Evolutionary conservation across 2,329 filamentous ascomycete genomes (phyloP).

Genomic region (Penicillium sp.): DNA sequence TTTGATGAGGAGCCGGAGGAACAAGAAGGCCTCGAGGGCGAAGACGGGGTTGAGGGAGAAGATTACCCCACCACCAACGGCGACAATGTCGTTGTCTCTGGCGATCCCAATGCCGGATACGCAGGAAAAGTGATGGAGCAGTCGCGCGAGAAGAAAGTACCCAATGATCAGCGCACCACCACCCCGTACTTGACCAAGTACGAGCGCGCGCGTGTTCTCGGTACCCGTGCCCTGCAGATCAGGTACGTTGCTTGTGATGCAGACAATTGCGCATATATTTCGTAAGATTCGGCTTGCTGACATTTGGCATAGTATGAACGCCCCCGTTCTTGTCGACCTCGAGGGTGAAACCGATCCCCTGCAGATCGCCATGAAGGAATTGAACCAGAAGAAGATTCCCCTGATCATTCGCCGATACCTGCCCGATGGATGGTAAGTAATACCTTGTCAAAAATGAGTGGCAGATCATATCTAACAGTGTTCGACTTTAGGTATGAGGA

Average conservation of each 20-base stretch:
- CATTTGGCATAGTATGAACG: conserved; percentile 73
- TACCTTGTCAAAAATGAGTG: not conserved
- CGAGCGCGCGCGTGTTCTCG: conserved; percentile 88
- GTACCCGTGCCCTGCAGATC: conserved; percentile 91
- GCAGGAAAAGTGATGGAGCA: conserved; percentile 57
- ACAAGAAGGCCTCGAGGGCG: conserved; percentile 55
- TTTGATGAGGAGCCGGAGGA: conserved; percentile 67
- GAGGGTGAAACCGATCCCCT: conserved; percentile 97
- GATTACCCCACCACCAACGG: conserved; percentile 40
- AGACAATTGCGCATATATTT: conserved; percentile 81
- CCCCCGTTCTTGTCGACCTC: conserved; percentile 90
- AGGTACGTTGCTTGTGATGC: conserved; percentile 62
- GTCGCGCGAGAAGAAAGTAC: conserved; percentile 78
- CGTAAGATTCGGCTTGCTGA: conserved; percentile 23
- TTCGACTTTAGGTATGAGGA: conserved; percentile 78
- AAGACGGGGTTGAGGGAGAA: conserved; percentile 54
- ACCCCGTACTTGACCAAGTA: conserved; percentile 99
- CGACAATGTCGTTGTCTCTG: conserved; percentile 46
- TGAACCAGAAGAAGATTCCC: conserved; percentile 98
- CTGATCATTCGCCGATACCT: conserved; percentile 92
- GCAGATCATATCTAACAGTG: conserved; percentile 14
- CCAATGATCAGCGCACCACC: conserved; percentile 81
- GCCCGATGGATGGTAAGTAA: conserved; percentile 87
- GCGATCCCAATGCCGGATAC: conserved; percentile 53
- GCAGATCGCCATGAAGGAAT: conserved; percentile 95